Evolutionary conservation across 23 red algal genomes (phyloP).

Genomic region (Agarophyton chilense): DNA sequence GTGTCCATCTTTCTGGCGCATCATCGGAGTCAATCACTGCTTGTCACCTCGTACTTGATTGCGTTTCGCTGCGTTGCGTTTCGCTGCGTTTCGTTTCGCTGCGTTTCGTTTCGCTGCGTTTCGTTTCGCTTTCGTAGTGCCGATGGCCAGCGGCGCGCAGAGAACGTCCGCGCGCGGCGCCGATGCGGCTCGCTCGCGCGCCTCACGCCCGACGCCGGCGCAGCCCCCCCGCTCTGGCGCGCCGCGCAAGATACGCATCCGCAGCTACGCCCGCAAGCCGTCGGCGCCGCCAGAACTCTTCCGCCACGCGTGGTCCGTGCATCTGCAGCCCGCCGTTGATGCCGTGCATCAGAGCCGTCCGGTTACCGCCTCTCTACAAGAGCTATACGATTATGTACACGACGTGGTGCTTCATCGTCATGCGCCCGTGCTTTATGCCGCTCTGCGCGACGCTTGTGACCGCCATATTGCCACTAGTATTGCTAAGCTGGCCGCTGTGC

Average conservation of each 20-base stretch:
- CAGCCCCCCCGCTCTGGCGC: not conserved
- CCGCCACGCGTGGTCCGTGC: slow-evolving; percentile 48
- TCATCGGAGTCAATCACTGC: too few relatives aligned
- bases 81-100: not conserved
- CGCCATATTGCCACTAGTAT: slow-evolving; percentile 51
- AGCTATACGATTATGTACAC: slow-evolving; percentile 88
- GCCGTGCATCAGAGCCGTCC: slow-evolving; percentile 58
- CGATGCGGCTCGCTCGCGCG: not conserved
- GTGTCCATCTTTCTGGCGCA: too few relatives aligned
- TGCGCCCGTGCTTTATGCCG: slow-evolving; percentile 63
- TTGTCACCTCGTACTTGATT: too few relatives aligned
- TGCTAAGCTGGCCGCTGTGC: slow-evolving; percentile 3
- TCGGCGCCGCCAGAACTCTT: slow-evolving; percentile 63
- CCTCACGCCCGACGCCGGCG: not conserved
- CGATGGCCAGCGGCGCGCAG: slow-evolving; percentile 3
- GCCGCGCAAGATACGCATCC: slow-evolving; percentile 55
- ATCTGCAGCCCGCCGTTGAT: slow-evolving; percentile 68
- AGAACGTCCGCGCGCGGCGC: not conserved
- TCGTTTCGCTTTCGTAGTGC: not conserved
- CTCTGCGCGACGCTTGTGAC: slow-evolving; percentile 62
- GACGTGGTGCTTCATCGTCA: slow-evolving; percentile 76
- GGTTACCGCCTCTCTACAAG: slow-evolving; percentile 69
- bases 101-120: not conserved
- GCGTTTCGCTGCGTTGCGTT: not conserved
- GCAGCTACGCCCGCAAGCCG: slow-evolving; percentile 59